Base-by-base conservation (phyloP, 306 rosid species). In the Ochetophila trinervis region DNA sequence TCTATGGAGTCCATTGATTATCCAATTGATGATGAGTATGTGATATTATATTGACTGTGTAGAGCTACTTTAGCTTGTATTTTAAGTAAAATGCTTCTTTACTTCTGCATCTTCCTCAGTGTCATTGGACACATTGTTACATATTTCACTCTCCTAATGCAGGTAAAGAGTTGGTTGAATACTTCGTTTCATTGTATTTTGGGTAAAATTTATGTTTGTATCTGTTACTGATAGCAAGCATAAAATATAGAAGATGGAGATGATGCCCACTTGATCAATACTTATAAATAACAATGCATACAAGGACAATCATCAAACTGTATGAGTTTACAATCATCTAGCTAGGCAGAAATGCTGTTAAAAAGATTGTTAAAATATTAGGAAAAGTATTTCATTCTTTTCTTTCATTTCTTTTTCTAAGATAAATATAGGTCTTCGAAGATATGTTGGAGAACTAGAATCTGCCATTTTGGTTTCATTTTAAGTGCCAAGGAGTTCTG, bases 1-100 rank as follows among this genome's bases (percentile, higher is more conserved):
- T 90, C 99, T 66, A 80, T 88, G 99, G 95, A 94, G 70, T 90
- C 91, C 65, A 71, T 90, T 55, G 96, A 88, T 62, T 69, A 32
- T 60, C 5, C 81, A 42, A 0, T 44, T 30, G 95, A 80, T 8
- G 91, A 94, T 11, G 99, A 83, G 99, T 94, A 86, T 85, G 99
- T 83, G 74, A 71, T 69, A 51, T 74, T 52, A 68, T 63, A 59
- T 58, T 56, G 66, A 57, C 45, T 80, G 61, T 69, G 27, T 45
- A 49, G n/a, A 23, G 59, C 72, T 42, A 21, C 51, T 62, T 62
- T 51, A 53, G 67, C 52, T 68, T 63, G 6, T 50, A n/a, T 50
- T 8, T 16, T 18, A 15, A 16, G 17, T 50, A 50, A 16, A 8
- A 8, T 65, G n/a, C 37, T 59, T 42, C 6, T 45, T 10, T 62